phyloP scores from a whole-genome alignment of 345 rosid genomes.

The Eucalyptus tenuipes region DNA sequence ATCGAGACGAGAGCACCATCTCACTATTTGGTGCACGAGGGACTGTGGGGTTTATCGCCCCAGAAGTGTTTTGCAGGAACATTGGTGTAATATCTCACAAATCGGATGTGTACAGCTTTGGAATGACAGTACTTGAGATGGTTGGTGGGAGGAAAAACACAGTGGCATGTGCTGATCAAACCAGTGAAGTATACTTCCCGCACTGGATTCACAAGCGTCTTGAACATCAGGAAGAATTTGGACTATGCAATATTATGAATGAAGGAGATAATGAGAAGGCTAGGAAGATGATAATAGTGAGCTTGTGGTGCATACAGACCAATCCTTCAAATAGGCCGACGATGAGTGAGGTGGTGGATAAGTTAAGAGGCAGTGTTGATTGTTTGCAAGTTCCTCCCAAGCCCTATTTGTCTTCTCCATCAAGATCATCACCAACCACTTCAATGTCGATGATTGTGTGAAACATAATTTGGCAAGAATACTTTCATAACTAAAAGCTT shows the following conservation, averaged over 20 bases:
- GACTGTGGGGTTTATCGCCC: slow-evolving; percentile 22
- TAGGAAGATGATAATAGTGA: not conserved
- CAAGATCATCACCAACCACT: not conserved
- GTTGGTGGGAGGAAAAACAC: not conserved
- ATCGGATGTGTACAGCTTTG: not conserved
- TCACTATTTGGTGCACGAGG: slow-evolving; percentile 13
- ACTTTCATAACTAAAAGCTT: not conserved
- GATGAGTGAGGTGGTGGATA: not conserved
- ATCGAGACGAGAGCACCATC: slow-evolving; percentile 11
- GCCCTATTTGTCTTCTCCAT: not conserved
- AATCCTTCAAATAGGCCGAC: not conserved
- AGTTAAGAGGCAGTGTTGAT: not conserved
- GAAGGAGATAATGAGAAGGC: not conserved
- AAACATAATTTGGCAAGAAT: not conserved
- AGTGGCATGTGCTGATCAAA: not conserved
- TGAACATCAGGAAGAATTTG: not conserved
- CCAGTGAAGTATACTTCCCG: not conserved
- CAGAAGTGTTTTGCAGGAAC: not conserved
- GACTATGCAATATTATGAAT: not conserved
- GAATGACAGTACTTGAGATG: not conserved
- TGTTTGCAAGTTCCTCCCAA: not conserved
- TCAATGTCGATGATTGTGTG: not conserved
- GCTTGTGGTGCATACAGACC: not conserved
- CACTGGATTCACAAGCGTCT: not conserved
- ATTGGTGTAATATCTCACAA: not conserved